A percentile compares a stretch with the other conserved stretches of the same genome.
phyloP scores from a whole-genome alignment of 345 rosid species.

The Jatropha curcas region DNA sequence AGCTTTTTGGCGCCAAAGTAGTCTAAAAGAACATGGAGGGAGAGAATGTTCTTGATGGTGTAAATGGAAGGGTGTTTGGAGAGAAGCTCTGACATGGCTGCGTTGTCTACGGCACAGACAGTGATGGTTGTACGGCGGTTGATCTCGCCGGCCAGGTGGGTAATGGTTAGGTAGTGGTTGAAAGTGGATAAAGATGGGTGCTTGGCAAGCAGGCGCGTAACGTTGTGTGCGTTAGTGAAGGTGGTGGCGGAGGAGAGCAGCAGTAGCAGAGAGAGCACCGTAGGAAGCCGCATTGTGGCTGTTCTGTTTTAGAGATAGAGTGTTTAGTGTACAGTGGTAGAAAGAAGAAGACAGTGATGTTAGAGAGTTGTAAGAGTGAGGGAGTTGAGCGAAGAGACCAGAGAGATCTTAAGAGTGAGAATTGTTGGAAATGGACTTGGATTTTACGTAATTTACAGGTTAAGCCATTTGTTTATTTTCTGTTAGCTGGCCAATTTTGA shows the following conservation, averaged over 20 bases:
- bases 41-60: constrained; percentile 82
- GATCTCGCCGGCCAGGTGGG: constrained; percentile 89
- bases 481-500: background rate
- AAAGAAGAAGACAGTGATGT: background rate
- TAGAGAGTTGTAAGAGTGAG: background rate
- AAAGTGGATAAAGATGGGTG: constrained; percentile 84
- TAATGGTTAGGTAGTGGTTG: constrained; percentile 73
- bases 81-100: constrained; percentile 71
- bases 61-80: constrained; percentile 54
- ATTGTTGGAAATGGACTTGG: constrained; percentile 3
- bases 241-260: constrained; percentile 28
- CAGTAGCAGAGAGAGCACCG: background rate
- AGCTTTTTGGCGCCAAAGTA: constrained; percentile 91
- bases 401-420: background rate
- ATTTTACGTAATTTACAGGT: constrained; percentile 18
- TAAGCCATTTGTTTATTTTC: constrained; percentile 13
- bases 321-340: background rate
- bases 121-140: constrained; percentile 82
- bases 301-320: background rate
- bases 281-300: constrained; percentile 32
- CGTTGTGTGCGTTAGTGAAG: constrained; percentile 58
- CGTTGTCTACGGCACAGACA: constrained; percentile 78
- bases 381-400: background rate
- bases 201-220: constrained; percentile 63
- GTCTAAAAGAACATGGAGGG: constrained; percentile 87